Base-by-base conservation (phyloP, 1,284 basidiomycete genomes). In the Prillingera fragicola region DNA sequence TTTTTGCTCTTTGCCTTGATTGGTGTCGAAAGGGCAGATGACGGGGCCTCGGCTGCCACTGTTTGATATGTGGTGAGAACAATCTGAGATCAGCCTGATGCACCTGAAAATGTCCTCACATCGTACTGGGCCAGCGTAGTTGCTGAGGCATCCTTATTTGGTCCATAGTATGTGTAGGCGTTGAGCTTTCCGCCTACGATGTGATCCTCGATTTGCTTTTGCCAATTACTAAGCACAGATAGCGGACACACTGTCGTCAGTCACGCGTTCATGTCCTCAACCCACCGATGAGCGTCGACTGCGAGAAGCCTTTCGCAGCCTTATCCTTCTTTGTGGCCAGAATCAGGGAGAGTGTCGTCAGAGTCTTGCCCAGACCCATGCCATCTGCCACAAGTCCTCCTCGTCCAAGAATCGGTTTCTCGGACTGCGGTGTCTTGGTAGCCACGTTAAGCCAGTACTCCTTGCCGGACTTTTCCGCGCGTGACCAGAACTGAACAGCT, bases 21-120 rank as follows among this genome's bases (percentile, higher is more conserved):
- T 19, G 56, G 36, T 12, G 43, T 38, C 9, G 48, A 46, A n/a
- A n/a, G n/a, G 46, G 38, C 3, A 45, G 33, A 34, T 8, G 28
- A 23, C 3, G 26, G 42, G 18, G 33, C 33, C 32, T 67, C 65
- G 5, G 50, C 49, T 1, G 60, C 56, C 6, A 71, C 75, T 3
- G 80, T 81, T 56, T 88, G 85, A 65, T 92, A 94, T 0, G 90
- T 94, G 0, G 88, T 90, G 44, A 94, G 80, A n/a, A 94, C 82
- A 8, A 91, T 45, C 65, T 67, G 43, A 4, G 1, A 24, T 39
- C 29, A 49, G 44, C 28, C 38, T 8, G 19, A n/a, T 12, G 8
- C 12, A 13, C 2, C 12, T 9, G 3, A 13, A 1, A 12, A 4
- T 10, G 3, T 25, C 45, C 61, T 52, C 36, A 67, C 74, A 58